Conservation (phyloP, 2,329 filamentous ascomycete genomes). For the Alternaria gansuensis region DNA sequence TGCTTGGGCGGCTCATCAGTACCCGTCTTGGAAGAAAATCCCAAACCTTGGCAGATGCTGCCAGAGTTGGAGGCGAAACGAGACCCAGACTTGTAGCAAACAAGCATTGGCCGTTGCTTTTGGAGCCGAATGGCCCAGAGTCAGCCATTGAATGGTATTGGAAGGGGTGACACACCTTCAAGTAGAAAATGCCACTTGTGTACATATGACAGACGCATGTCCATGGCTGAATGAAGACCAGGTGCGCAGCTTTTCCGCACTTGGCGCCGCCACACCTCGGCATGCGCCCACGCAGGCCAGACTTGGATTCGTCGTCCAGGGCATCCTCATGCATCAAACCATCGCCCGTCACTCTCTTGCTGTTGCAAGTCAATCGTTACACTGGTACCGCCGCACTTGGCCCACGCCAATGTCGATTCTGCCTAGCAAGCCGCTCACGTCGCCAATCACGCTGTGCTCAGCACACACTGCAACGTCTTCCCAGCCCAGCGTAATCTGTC, state of each 20-base stretch:
- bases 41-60: background rate
- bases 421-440: background rate
- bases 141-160: conserved; percentile 2
- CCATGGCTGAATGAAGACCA: background rate
- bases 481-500: conserved; percentile 13
- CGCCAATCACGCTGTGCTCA: conserved; percentile 6
- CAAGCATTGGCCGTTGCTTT: background rate
- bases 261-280: background rate
- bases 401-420: conserved; percentile 4
- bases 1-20: background rate
- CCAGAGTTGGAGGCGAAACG: background rate
- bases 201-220: background rate
- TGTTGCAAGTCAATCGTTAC: background rate
- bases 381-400: background rate
- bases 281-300: background rate
- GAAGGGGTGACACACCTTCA: background rate
- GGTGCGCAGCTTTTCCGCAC: conserved; percentile 4
- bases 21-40: background rate
- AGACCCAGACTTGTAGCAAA: background rate
- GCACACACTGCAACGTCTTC: background rate
- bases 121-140: background rate
- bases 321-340: conserved; percentile 1
- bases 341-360: background rate
- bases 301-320: background rate
- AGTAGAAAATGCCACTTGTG: too few relatives aligned